phyloP scores from a whole-genome alignment of 2,329 filamentous ascomycete genomes.

The Neonectria hederae region DNA sequence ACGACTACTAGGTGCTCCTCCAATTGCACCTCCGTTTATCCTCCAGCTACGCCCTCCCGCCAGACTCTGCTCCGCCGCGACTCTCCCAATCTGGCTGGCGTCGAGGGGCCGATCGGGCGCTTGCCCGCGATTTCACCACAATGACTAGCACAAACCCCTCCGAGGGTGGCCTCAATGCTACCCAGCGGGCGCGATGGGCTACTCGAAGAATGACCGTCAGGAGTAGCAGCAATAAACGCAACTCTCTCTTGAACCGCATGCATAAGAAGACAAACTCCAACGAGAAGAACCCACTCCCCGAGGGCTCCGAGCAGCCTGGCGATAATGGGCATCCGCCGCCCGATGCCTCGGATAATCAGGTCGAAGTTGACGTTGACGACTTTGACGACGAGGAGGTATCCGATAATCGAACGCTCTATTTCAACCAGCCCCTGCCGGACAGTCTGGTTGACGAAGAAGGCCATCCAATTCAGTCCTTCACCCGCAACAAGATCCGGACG shows the following conservation, averaged over 20 bases:
- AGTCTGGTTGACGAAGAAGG: constrained; percentile 84
- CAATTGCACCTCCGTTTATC: constrained; percentile 39
- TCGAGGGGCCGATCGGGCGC: constrained; percentile 50
- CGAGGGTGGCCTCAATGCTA: constrained; percentile 48
- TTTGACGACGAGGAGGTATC: constrained; percentile 53
- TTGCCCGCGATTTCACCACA: constrained; percentile 50
- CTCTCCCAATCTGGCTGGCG: constrained; percentile 49
- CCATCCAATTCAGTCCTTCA: constrained; percentile 73
- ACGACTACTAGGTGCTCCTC: constrained; percentile 38
- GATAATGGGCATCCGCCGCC: constrained; percentile 40
- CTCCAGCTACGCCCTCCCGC: constrained; percentile 18
- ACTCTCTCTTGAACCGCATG: constrained; percentile 81
- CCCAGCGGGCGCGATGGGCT: constrained; percentile 91
- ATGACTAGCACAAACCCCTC: constrained; percentile 48
- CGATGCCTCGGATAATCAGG: constrained; percentile 46
- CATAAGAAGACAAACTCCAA: constrained; percentile 67
- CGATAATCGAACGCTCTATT: constrained; percentile 73
- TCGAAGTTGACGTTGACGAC: constrained; percentile 50
- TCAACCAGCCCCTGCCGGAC: constrained; percentile 83
- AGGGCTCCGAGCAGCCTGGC: constrained; percentile 40
- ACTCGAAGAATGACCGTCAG: constrained; percentile 86
- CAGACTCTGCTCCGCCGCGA: constrained; percentile 30
- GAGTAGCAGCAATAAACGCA: constrained; percentile 80
- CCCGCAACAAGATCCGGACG: constrained; percentile 96
- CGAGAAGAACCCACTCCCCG: constrained; percentile 72